Conservation (phyloP, 163 green algal species). For the Chloromonas sp. region DNA sequence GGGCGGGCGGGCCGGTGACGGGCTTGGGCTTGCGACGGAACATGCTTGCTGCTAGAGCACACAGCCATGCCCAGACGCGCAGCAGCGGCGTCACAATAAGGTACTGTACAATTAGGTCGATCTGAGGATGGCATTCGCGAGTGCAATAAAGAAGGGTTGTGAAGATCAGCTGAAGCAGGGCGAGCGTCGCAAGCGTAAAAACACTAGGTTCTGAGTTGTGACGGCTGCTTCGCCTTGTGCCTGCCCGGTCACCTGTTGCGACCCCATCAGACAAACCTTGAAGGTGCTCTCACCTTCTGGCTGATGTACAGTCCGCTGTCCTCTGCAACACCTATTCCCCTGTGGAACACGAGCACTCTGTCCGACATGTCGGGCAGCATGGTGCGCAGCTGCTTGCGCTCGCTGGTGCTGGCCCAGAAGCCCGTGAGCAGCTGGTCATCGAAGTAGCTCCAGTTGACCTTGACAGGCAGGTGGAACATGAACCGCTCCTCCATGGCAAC, state of each 20-base stretch:
- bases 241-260: too few relatives aligned
- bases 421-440: slow-evolving; percentile 44
- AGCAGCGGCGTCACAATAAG: slow-evolving; percentile 17
- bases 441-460: slow-evolving; percentile 39
- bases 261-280: too few relatives aligned
- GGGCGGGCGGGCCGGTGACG: not conserved
- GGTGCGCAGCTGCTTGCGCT: slow-evolving; percentile 15
- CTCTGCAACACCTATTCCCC: slow-evolving; percentile 27
- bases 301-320: slow-evolving; percentile 34
- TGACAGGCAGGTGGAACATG: slow-evolving; percentile 41
- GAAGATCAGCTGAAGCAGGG: not conserved
- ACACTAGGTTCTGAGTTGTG: too few relatives aligned
- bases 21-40: not conserved
- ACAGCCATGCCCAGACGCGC: not conserved
- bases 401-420: slow-evolving; percentile 37
- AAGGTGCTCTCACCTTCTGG: slow-evolving; percentile 25
- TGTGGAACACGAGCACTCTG: slow-evolving; percentile 40
- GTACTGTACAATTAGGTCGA: slow-evolving; percentile 44
- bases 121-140: not conserved
- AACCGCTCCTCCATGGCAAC: slow-evolving; percentile 51
- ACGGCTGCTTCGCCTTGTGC: too few relatives aligned
- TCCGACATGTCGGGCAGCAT: slow-evolving; percentile 30
- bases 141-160: too few relatives aligned
- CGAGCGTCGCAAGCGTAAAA: too few relatives aligned
- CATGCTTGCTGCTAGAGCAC: not conserved